These are phyloP conservation scores for Combretum micranthum DNA, from an alignment of 345 rosid species.

Conservation along the genomic window DNA sequence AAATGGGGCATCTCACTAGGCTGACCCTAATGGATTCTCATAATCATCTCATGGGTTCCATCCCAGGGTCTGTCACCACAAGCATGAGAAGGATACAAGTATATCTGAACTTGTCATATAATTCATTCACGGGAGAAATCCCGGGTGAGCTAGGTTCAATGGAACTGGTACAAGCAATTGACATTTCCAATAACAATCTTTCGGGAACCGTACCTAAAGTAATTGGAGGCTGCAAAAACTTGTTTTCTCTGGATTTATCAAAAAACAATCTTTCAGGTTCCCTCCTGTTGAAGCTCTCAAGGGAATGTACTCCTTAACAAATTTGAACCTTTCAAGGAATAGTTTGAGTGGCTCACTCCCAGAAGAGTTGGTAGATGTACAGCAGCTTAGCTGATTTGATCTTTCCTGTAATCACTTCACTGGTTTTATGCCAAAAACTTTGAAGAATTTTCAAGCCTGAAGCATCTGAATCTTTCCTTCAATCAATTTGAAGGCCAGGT, in stretches of 20 bases:
- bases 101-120: slow-evolving; percentile 62
- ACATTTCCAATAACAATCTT: slow-evolving; percentile 61
- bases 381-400: slow-evolving; percentile 47
- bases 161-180: slow-evolving; percentile 66
- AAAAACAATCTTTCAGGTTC: slow-evolving; percentile 55
- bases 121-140: slow-evolving; percentile 47
- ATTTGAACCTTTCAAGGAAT: slow-evolving; percentile 63
- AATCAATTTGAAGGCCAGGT: slow-evolving; percentile 68
- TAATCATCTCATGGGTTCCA: slow-evolving; percentile 55
- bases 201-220: slow-evolving; percentile 58
- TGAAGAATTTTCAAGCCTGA: slow-evolving; percentile 44
- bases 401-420: slow-evolving; percentile 55
- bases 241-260: slow-evolving; percentile 65
- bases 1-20: slow-evolving; percentile 35
- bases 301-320: slow-evolving; percentile 31
- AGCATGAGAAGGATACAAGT: slow-evolving; percentile 45
- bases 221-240: slow-evolving; percentile 55
- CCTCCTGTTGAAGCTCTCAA: slow-evolving; percentile 34
- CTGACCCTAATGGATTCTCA: slow-evolving; percentile 57
- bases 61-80: slow-evolving; percentile 36
- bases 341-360: slow-evolving; percentile 52
- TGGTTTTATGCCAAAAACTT: slow-evolving; percentile 60
- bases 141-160: slow-evolving; percentile 70
- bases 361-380: slow-evolving; percentile 27
- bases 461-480: slow-evolving; percentile 56